These are phyloP conservation scores for Zarea fungicola DNA, from an alignment of 2,329 filamentous ascomycete species.

Conservation along the genomic window DNA sequence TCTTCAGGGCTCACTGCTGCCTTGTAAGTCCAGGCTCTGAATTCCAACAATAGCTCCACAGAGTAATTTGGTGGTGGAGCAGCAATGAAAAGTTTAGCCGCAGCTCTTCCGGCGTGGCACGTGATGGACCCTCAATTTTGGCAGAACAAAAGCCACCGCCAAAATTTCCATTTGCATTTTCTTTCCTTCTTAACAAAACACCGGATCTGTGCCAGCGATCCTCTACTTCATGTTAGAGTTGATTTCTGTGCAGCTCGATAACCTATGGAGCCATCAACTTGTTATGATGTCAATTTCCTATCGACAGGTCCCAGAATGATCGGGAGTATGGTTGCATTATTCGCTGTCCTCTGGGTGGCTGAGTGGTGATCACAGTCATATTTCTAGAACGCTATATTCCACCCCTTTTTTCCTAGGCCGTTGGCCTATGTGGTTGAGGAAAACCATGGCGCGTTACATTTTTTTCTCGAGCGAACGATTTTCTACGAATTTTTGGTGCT, in stretches of 20 bases:
- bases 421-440: slow-evolving; percentile 85
- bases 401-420: slow-evolving; percentile 82
- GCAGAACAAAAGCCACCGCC: slow-evolving; percentile 19
- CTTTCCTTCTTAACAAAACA: slow-evolving; percentile 34
- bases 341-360: slow-evolving; percentile 55
- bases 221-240: slow-evolving; percentile 61
- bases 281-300: slow-evolving; percentile 81
- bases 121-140: slow-evolving; percentile 12
- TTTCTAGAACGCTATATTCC: slow-evolving; percentile 77
- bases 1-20: slow-evolving; percentile 1
- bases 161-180: slow-evolving; percentile 30
- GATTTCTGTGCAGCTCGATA: slow-evolving; percentile 84
- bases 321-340: slow-evolving; percentile 57
- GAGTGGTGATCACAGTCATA: slow-evolving; percentile 53
- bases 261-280: slow-evolving; percentile 70
- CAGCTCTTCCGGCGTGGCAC: slow-evolving; percentile 16
- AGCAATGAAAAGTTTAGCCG: slow-evolving; percentile 2
- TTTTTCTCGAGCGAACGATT: not conserved
- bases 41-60: not conserved
- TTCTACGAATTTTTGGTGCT: not conserved
- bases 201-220: slow-evolving; percentile 86
- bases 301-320: slow-evolving; percentile 92
- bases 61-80: slow-evolving; percentile 1
- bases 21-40: slow-evolving; percentile 7
- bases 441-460: slow-evolving; percentile 63